Evolutionary conservation across 75 land plant species (phyloP), one percentile per base, ranked within the genome.

Genomic region (Pinus taeda): DNA sequence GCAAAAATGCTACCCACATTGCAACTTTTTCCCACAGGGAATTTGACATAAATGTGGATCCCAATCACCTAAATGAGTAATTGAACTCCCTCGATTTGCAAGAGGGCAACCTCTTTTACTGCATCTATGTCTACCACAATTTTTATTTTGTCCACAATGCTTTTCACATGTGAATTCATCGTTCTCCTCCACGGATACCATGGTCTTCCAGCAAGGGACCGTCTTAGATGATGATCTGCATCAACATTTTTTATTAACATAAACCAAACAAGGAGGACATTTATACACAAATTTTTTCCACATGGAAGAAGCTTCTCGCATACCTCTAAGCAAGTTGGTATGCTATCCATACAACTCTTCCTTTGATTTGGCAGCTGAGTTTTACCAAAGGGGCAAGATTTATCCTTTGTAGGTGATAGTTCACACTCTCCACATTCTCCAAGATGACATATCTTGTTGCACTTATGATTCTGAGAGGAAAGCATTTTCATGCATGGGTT

Each of bases 51-150:
- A 71, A 79, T 97, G 98, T 17, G 92, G 91, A 78, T 88, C 92
- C 87, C 85, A 83, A 61, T 78, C 86, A 37, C 85, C 88, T 63
- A 20, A 26, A 20, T 37, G 66, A 2, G 39, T n/a, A 57, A 39
- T 14, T 55, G 20, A 64, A 18, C 77, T 57, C 3, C 78, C 72
- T 24, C 37, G 82, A 73, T 73, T 42, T 15, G 93, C 86, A 0
- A 88, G 86, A 59, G 95, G 90, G 37, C 93, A 93, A 80, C 97
- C 92, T 22, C 84, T 85, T 59, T 89, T 85, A 84, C 81, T 97
- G 77, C 99, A 97, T 15, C 99, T 74, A 74, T 97, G 99, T 75
- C 99, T 84, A 26, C 99, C 99, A 84, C 98, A 97, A 64, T 78
- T 92, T 84, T 91, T 93, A 89, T 95, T 97, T 75, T 78, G 77